Percentiles rank a stretch among this genome's conserved stretches.
Evolutionary conservation across 176 grass and related monocot genomes (phyloP).

Genomic region (Coix lacrymajobi): DNA sequence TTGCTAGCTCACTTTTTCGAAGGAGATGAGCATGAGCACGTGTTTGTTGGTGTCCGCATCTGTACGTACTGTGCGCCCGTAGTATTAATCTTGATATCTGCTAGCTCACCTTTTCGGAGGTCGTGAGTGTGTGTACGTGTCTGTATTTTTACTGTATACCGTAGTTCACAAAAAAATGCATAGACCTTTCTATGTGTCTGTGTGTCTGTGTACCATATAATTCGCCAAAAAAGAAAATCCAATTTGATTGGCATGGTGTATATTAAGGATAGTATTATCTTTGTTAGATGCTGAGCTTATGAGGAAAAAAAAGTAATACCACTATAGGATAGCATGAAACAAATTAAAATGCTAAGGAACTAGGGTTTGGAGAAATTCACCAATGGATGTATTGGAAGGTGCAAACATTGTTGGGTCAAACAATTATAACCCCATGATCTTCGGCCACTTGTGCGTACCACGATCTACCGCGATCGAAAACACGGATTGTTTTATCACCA

Average conservation of each 20-base stretch:
- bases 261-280: neutral
- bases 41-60: too few relatives aligned
- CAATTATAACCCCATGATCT: constrained; percentile 1
- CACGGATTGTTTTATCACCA: neutral
- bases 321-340: neutral
- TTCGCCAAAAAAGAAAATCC: too few relatives aligned
- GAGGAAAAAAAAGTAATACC: neutral
- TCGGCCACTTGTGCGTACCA: constrained; percentile 24
- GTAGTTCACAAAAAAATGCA: too few relatives aligned
- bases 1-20: neutral
- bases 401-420: neutral
- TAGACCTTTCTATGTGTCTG: too few relatives aligned
- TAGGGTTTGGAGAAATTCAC: neutral
- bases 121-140: too few relatives aligned
- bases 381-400: neutral
- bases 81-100: too few relatives aligned
- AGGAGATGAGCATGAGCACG: too few relatives aligned
- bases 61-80: too few relatives aligned
- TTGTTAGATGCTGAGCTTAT: neutral
- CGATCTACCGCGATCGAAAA: neutral
- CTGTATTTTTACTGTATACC: too few relatives aligned
- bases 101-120: too few relatives aligned
- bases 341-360: neutral
- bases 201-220: too few relatives aligned
- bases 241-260: neutral